Conservation (phyloP, 2,329 filamentous ascomycete genomes). For the Aspergillus brunneoviolaceus region DNA sequence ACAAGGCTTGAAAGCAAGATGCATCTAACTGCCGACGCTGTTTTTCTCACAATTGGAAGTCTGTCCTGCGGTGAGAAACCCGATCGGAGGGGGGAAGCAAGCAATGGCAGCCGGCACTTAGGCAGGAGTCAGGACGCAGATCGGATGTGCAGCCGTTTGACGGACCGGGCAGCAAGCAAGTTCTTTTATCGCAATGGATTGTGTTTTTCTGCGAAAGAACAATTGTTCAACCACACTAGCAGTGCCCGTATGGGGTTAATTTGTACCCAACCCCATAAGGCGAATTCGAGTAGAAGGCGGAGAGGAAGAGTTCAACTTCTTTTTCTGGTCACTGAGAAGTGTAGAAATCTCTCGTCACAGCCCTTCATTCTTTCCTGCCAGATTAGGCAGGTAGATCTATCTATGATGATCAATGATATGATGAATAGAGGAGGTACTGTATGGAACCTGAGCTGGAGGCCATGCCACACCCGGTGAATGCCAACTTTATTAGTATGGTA, state of each 20-base stretch:
- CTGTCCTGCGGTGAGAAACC: background rate
- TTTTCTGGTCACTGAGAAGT: background rate
- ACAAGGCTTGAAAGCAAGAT: background rate
- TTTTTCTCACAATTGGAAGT: background rate
- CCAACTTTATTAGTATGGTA: too few relatives aligned
- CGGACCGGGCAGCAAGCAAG: background rate
- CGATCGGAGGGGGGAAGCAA: background rate
- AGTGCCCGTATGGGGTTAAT: too few relatives aligned
- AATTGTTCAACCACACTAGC: too few relatives aligned
- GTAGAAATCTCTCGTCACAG: too few relatives aligned
- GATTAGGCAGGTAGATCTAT: background rate
- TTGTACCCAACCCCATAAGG: background rate
- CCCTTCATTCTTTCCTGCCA: background rate
- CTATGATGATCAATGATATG: too few relatives aligned
- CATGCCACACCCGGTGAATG: too few relatives aligned
- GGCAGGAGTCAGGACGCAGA: background rate
- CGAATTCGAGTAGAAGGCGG: background rate
- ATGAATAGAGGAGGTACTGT: too few relatives aligned
- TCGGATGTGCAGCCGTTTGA: background rate
- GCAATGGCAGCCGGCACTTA: background rate
- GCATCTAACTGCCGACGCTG: background rate
- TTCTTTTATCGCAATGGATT: background rate
- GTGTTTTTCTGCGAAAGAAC: background rate
- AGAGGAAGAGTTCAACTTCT: background rate
- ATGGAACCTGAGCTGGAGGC: too few relatives aligned